phyloP scores from a whole-genome alignment of 1,139 yeast genomes.

The Yamadazyma sp. region DNA sequence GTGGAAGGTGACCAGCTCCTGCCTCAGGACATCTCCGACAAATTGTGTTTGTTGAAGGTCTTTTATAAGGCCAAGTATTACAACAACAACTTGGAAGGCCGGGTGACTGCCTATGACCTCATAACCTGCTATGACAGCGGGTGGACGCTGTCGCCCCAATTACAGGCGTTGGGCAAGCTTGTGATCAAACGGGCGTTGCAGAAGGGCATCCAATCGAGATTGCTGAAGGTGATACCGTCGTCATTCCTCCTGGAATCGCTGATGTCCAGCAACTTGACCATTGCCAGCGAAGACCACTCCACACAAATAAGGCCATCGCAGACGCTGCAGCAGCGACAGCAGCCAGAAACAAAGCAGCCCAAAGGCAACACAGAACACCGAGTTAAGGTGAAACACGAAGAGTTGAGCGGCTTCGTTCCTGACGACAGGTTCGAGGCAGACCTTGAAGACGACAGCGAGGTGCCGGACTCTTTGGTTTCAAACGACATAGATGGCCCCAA shows the following conservation, averaged over 20 bases:
- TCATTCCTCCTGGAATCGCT: neutral
- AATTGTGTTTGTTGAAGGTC: constrained; percentile 6
- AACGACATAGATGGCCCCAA: neutral
- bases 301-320: neutral
- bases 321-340: no score
- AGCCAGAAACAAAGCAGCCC: no score
- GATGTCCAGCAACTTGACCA: neutral
- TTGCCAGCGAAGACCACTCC: constrained; percentile 1
- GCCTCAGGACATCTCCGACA: neutral
- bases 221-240: neutral
- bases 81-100: constrained; percentile 10
- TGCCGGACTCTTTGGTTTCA: constrained; percentile 4
- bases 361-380: no score
- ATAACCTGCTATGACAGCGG: neutral
- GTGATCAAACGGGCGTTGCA: neutral
- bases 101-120: constrained; percentile 6
- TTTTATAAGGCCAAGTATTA: constrained; percentile 7
- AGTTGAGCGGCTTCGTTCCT: constrained; percentile 14
- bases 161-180: constrained; percentile 1
- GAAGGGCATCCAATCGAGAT: no score
- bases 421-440: constrained; percentile 17
- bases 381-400: neutral
- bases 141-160: constrained; percentile 1
- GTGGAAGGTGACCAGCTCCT: neutral
- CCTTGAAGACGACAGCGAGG: constrained; percentile 10